Conservation (phyloP, 2,329 filamentous ascomycete species). For the Xylaria sp. region DNA sequence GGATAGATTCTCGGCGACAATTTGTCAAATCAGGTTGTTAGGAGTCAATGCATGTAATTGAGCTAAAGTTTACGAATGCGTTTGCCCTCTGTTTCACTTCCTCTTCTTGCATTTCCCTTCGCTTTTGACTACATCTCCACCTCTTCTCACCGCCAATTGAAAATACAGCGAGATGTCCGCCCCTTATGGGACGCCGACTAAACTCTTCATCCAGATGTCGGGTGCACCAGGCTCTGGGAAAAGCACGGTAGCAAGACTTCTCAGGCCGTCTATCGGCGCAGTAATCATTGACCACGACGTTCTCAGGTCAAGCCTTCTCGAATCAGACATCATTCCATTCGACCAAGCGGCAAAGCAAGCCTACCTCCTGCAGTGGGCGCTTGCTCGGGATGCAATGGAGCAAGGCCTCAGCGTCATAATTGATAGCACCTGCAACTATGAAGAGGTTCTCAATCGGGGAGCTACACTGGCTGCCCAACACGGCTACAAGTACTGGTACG, state of each 20-base stretch:
- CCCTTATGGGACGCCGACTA: too few species aligned
- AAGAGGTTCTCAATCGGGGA: neutral
- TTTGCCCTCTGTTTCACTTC: too few species aligned
- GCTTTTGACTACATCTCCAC: too few species aligned
- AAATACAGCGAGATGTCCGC: too few species aligned
- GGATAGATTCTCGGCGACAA: too few species aligned
- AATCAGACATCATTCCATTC: neutral
- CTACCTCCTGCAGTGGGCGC: neutral
- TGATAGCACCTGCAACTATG: slow-evolving; percentile 3
- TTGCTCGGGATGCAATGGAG: neutral
- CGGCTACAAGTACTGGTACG: slow-evolving; percentile 1
- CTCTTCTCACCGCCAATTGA: too few species aligned
- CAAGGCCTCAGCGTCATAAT: slow-evolving; percentile 13
- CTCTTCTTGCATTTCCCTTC: too few species aligned
- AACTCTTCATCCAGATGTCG: slow-evolving; percentile 16
- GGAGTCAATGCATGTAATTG: too few species aligned
- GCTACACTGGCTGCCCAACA: neutral
- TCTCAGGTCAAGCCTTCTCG: neutral
- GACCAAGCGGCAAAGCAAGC: slow-evolving; percentile 8
- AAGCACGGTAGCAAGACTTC: slow-evolving; percentile 6
- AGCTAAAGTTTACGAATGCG: too few species aligned
- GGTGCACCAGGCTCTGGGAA: slow-evolving; percentile 12
- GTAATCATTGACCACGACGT: slow-evolving; percentile 11
- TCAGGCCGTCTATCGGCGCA: neutral
- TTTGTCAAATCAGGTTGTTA: too few species aligned